Evolutionary conservation across 306 rosid genomes (phyloP), one percentile per base, ranked within the genome.

Genomic region (Hippophae tibetana): DNA sequence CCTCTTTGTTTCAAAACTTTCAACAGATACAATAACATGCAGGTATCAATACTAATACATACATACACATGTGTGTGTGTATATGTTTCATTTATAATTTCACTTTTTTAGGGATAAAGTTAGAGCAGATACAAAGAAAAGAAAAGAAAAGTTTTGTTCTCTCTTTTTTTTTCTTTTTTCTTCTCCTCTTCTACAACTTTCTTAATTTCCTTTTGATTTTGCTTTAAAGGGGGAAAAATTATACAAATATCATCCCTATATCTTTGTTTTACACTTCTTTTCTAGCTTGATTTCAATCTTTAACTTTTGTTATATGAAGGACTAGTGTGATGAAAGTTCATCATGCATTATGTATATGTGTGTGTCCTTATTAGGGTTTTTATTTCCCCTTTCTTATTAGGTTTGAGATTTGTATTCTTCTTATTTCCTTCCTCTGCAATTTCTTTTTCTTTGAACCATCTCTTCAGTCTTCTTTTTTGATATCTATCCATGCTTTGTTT

Each of bases 11-110:
- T 79, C 86, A 90, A 90, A 72, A 86, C 97, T 51, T 90, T 90
- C 84, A 90, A 90, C 61, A 82, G 97, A 86, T 90, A 86, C 79
- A 90, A 90, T 65, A 90, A 90, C 82, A 84, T 90, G 95, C 97
- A 90, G 97, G 97, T 72, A 69, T 60, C 52, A 38, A 63, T 25
- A 52, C 42, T 47, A 47, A 62, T 50, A 40, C 11, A 49, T 62
- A 62, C 10, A 10, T 48, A 43, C 7, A 58, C 23, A 0, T 42
- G 1, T 47, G 25, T 52, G 13, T 47, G 43, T 72, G 59, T 61
- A 66, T 13, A 27, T 43, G 26, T 58, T 13, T 43, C 1, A 56
- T 52, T 43, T 55, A 42, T 27, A 48, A 42, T 18, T 43, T 26
- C 12, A 61, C 65, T 12, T 26, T 40, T 55, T 55, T 47, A 7